phyloP scores from a whole-genome alignment of 2,329 filamentous ascomycete genomes.

The Calonectria pteridis region DNA sequence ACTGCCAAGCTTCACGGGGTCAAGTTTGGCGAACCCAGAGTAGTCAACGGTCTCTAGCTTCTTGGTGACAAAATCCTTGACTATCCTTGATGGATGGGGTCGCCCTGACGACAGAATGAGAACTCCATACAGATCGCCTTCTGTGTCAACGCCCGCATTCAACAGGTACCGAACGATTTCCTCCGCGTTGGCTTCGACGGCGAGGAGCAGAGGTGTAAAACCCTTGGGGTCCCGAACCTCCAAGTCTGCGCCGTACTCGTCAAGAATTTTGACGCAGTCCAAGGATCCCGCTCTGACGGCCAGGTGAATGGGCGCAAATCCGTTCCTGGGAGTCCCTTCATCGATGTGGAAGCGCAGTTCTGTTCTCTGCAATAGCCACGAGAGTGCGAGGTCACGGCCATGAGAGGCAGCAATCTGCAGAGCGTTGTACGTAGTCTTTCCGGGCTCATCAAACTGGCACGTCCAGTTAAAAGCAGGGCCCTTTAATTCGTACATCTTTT shows the following conservation, averaged over 20 bases:
- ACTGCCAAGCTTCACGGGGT: constrained; percentile 22
- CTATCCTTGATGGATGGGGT: background rate
- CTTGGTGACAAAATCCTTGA: constrained; percentile 11
- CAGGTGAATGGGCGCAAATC: constrained; percentile 35
- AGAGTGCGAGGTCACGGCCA: constrained; percentile 18
- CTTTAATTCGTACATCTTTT: constrained; percentile 28
- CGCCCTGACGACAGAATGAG: constrained; percentile 7
- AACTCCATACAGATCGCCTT: constrained; percentile 17
- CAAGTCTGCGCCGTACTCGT: constrained; percentile 27
- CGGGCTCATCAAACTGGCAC: constrained; percentile 4
- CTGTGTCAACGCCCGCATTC: constrained; percentile 15
- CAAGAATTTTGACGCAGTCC: constrained; percentile 35
- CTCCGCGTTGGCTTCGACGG: constrained; percentile 21
- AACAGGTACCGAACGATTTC: constrained; percentile 35
- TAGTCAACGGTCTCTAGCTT: background rate
- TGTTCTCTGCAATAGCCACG: constrained; percentile 36
- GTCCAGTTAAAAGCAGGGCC: constrained; percentile 34
- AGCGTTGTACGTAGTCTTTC: constrained; percentile 32
- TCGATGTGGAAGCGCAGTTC: constrained; percentile 21
- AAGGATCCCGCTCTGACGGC: constrained; percentile 33
- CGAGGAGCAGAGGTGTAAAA: constrained; percentile 34
- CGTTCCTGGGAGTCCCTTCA: constrained; percentile 22
- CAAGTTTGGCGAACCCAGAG: background rate
- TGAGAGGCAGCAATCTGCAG: constrained; percentile 39
- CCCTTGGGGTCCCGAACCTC: constrained; percentile 30